Conservation (phyloP, 1,139 yeast species). For the Debaryomyces udenii region DNA sequence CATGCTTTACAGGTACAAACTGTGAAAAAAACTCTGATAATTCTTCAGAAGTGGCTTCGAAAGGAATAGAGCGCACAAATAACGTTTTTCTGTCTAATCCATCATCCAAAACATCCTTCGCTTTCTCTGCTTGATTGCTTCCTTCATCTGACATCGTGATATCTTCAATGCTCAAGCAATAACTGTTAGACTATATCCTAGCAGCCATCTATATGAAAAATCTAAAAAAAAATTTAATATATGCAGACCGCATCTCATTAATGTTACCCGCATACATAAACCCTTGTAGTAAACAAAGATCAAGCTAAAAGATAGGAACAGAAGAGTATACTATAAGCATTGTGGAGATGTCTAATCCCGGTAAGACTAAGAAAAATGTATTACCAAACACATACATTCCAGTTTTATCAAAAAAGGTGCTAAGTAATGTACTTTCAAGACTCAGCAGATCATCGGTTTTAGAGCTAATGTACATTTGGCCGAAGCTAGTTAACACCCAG, state of each 20-base stretch:
- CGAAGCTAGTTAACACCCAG: conserved; percentile 39
- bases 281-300: conserved; percentile 8
- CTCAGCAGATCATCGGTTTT: conserved; percentile 39
- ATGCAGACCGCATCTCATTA: conserved; percentile 12
- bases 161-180: conserved; percentile 1
- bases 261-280: conserved; percentile 9
- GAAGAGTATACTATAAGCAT: background rate
- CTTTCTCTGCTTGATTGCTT: conserved; percentile 2
- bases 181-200: background rate
- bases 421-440: conserved; percentile 28
- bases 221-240: conserved; percentile 10
- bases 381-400: conserved; percentile 48
- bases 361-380: conserved; percentile 23
- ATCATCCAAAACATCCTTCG: conserved; percentile 26
- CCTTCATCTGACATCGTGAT: conserved; percentile 15
- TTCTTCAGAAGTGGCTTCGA: conserved; percentile 78
- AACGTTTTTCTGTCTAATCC: conserved; percentile 64
- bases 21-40: conserved; percentile 84
- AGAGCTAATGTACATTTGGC: conserved; percentile 41
- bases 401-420: conserved; percentile 27
- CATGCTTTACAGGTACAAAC: conserved; percentile 93
- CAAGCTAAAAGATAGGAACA: conserved; percentile 1
- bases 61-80: conserved; percentile 83
- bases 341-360: conserved; percentile 7
- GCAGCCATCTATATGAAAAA: conserved; percentile 6